Base-by-base conservation (phyloP, 1,284 basidiomycete species). In the Meripilus lineatus region DNA sequence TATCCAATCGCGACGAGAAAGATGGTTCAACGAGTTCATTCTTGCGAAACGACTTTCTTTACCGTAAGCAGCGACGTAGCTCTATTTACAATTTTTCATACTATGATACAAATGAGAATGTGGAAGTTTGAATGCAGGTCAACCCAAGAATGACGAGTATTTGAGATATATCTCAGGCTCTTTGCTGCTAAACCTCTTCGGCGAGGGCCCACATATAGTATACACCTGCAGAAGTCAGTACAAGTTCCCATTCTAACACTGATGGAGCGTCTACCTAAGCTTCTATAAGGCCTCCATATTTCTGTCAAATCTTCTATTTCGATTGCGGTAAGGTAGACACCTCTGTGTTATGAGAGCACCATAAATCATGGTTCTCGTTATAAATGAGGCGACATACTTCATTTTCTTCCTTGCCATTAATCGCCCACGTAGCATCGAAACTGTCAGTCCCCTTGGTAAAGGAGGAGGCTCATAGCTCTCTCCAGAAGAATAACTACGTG, bases 291-390 rank as follows among this genome's bases (percentile, higher is more conserved):
- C 54, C 70, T 74, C 90, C 90, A 93, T 14, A 66, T 58, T 38
- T 78, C 75, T 2, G 89, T 89, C 44, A 94, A 65, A 21, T 73
- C 76, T 51, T 85, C 79, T 89, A 93, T 93, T 66, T 94, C 89
- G 25, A 72, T 67, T 3, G 89, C 88, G 1, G 86, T 85, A 46
- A 93, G 68, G 50, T 92, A 75, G 2, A 79, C 80, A 22, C 86
- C 87, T 56, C 88, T 91, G 53, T 23, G 22, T 50, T 24, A 33
- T 25, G 14, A 36, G 8, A 24, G 15, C 37, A 32, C 58, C 75
- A 58, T 62, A 89, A 87, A 89, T 92, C 53, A 83, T 71, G 66
- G 91, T 91, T 56, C 87, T 89, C 70, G 92, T 93, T 23, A n/a
- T n/a, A n/a, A 33, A 25, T n/a, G 37, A 10, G 23, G 15, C 37